phyloP scores from a whole-genome alignment of 2,329 filamentous ascomycete species.

The Diplodia sapinea region DNA sequence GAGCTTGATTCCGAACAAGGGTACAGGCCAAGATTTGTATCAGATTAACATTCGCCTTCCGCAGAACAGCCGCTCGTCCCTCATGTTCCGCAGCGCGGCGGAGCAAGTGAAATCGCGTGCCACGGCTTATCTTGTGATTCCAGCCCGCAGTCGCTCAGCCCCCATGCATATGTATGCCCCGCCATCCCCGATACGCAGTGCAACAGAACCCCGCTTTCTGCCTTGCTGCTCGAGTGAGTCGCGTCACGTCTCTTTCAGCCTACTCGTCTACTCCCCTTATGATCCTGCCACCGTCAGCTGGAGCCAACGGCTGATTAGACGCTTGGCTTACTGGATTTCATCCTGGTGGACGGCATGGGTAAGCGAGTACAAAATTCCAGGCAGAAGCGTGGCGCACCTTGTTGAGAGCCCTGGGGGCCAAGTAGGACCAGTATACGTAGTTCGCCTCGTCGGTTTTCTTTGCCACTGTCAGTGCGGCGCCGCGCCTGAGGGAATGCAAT shows the following conservation, averaged over 20 bases:
- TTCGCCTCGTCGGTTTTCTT: constrained; percentile 17
- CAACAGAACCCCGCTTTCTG: constrained; percentile 16
- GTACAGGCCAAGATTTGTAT: neutral
- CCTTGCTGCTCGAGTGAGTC: constrained; percentile 7
- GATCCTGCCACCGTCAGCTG: constrained; percentile 1
- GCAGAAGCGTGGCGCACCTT: neutral
- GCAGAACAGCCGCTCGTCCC: neutral
- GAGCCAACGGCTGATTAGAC: neutral
- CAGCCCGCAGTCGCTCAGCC: constrained; percentile 1
- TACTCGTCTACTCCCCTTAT: constrained; percentile 16
- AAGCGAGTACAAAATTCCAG: neutral
- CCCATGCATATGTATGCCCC: neutral
- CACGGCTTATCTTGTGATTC: neutral
- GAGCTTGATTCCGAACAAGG: neutral
- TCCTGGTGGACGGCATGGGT: constrained; percentile 11
- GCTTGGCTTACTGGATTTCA: constrained; percentile 19
- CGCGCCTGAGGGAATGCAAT: neutral
- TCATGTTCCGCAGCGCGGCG: neutral
- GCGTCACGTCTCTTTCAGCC: neutral
- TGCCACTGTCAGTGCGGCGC: neutral
- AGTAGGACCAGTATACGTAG: constrained; percentile 23
- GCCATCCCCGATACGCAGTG: neutral
- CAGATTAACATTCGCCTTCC: neutral
- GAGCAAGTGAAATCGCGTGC: neutral
- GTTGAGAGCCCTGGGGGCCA: constrained; percentile 14